Evolutionary conservation across 768 basidiomycete genomes (phyloP), one percentile per base, ranked within the genome.

Genomic region (Fibroporia radiculosa): DNA sequence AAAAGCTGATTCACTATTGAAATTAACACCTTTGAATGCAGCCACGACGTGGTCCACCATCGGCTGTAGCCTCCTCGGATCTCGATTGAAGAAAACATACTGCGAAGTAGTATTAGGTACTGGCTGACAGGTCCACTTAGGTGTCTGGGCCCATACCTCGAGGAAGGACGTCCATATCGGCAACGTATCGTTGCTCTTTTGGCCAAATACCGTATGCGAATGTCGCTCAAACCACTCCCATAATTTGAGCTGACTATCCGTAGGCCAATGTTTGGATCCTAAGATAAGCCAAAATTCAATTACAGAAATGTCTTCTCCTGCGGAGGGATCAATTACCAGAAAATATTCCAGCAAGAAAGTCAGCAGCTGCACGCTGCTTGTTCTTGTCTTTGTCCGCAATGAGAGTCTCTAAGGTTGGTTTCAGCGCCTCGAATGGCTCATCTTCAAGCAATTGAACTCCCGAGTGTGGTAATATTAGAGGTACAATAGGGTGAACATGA

Each of bases 201-300:
- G 70, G n/a, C 66, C 65, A 50, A 91, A 78, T 14, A 90, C 78
- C 27, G 73, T 71, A 16, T 72, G 70, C 40, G 92, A 72, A 26
- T 75, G 69, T 0, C 84, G 83, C 18, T 66, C 73, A 37, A 89
- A 78, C 93, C 93, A 96, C 32, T 71, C 65, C 89, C 89, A 93
- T 2, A 96, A 62, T 16, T 59, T 58, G 33, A 74, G 59, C 60
- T 92, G 84, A 50, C 80, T 78, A n/a, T 69, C 64, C 2, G 73
- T 68, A 0, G 87, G 73, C 93, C 93, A 96, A 58, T 93, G 88
- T 61, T 92, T 92, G 3, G 84, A 82, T 7, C 88, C 89, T 80
- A 58, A 19, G 4, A 34, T 31, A 29, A 27, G 33, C 35, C 54
- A 22, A 33, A 20, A 6, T n/a, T 16, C 31, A 31, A 16, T 28